Evolutionary conservation across 2,329 filamentous ascomycete species (phyloP).

Genomic region (Aspergillus vadensis): DNA sequence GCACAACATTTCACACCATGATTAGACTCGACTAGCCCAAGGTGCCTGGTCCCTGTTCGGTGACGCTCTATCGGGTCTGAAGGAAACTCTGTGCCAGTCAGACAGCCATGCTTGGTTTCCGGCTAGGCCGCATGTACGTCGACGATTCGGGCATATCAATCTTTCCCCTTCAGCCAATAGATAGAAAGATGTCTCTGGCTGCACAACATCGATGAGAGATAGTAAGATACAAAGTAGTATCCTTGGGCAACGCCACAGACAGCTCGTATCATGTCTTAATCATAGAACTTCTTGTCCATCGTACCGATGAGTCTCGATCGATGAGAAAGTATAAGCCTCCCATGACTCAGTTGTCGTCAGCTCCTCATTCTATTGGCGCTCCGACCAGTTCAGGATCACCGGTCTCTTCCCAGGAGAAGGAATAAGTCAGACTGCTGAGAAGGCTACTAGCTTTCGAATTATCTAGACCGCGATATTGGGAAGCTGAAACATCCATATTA

Average conservation of each 20-base stretch:
- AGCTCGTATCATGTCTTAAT: background rate
- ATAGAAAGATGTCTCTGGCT: background rate
- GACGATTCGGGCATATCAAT: slow-evolving; percentile 8
- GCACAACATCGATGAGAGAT: background rate
- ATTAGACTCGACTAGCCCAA: background rate
- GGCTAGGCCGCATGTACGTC: slow-evolving; percentile 6
- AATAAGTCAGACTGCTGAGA: background rate
- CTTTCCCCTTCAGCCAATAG: background rate
- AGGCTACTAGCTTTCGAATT: background rate
- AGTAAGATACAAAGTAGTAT: background rate
- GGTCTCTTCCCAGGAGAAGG: background rate
- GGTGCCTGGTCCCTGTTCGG: background rate
- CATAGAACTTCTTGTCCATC: no score
- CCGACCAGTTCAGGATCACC: background rate
- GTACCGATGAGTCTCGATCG: background rate
- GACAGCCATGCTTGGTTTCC: background rate
- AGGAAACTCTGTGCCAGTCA: background rate
- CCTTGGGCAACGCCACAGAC: slow-evolving; percentile 4
- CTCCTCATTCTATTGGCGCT: background rate
- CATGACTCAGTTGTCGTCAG: slow-evolving; percentile 7
- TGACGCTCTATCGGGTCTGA: background rate
- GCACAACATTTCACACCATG: background rate
- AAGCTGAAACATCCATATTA: background rate
- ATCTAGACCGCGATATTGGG: background rate
- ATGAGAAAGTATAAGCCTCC: background rate